Evolutionary conservation across 768 basidiomycete species (phyloP).

Genomic region (Sistotremastrum niveocremeum): DNA sequence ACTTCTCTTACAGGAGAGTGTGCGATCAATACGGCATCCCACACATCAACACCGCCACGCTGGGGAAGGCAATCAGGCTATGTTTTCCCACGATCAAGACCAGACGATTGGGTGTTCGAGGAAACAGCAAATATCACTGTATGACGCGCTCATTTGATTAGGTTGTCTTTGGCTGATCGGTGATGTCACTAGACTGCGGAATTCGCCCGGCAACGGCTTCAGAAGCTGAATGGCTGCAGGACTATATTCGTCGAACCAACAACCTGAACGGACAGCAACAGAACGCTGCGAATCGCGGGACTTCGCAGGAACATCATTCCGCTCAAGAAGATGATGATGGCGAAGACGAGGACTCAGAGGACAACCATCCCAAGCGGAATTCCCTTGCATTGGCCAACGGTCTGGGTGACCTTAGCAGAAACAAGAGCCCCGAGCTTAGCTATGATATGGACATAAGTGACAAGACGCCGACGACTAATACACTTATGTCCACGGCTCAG

Average conservation of each 20-base stretch:
- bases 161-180: constrained; percentile 18
- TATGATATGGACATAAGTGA: constrained; percentile 59
- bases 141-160: constrained; percentile 22
- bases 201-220: constrained; percentile 84
- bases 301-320: constrained; percentile 31
- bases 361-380: constrained; percentile 49
- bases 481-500: constrained; percentile 65
- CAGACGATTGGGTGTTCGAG: constrained; percentile 78
- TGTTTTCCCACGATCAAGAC: constrained; percentile 96
- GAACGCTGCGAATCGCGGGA: constrained; percentile 54
- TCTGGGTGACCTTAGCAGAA: constrained; percentile 9
- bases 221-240: constrained; percentile 85
- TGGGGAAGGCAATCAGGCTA: constrained; percentile 87
- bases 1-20: constrained; percentile 82
- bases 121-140: constrained; percentile 97
- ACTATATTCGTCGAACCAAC: constrained; percentile 84
- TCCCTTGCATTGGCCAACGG: constrained; percentile 56
- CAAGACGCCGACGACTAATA: constrained; percentile 78
- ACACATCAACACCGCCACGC: constrained; percentile 89
- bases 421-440: constrained; percentile 31
- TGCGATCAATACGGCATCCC: constrained; percentile 89
- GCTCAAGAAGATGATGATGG: constrained; percentile 62
- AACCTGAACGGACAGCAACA: constrained; percentile 67
- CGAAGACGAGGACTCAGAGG: constrained; percentile 79
- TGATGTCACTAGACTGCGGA: constrained; percentile 57